Base-by-base conservation (phyloP, 1,284 basidiomycete genomes). In the Tylopilus sp. region DNA sequence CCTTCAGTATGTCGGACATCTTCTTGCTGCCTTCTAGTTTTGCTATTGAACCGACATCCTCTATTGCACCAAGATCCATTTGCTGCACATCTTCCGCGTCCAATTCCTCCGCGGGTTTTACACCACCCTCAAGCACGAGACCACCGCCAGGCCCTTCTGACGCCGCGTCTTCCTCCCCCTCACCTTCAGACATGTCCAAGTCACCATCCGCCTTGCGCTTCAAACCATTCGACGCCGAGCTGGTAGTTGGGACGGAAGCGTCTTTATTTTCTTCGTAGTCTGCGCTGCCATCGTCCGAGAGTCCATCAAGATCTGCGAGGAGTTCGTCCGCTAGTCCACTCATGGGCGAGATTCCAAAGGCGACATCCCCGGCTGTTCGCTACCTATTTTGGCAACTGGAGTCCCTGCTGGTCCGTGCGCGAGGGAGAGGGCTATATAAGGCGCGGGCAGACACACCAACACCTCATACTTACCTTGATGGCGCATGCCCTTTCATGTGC, bases 21-120 rank as follows among this genome's bases (percentile, higher is more conserved):
- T 85, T 83, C 70, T 87, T 90, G 68, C 89, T 90, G 19, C 85
- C 84, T 50, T 94, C 85, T n/a, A 99, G 77, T 69, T 90, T 93
- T 5, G 95, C 93, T 45, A 99, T 85, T 61, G 86, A 90, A 51
- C 78, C 75, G 17, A 98, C 91, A 70, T 95, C 92, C 62, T 88
- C 87, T 31, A 98, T 82, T 32, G 74, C 78, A 10, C 84, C 84
- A 40, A 99, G 75, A 64, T 98, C 92, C 86, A 97, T 94, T 61
- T 85, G 82, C 66, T 95, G 88, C 28, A 98, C 95, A 52, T 95
- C 93, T 58, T 94, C 94, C 35, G 81, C 85, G 68, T 97, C 93
- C 40, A 98, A 76, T 72, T 98, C 94, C 25, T 97, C 94, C 9
- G 95, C 91, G 9, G 96, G 96, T 60, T 84, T 85, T 4, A 96